phyloP scores from a whole-genome alignment of 768 basidiomycete species.

The Neoboletus brunneissimus region DNA sequence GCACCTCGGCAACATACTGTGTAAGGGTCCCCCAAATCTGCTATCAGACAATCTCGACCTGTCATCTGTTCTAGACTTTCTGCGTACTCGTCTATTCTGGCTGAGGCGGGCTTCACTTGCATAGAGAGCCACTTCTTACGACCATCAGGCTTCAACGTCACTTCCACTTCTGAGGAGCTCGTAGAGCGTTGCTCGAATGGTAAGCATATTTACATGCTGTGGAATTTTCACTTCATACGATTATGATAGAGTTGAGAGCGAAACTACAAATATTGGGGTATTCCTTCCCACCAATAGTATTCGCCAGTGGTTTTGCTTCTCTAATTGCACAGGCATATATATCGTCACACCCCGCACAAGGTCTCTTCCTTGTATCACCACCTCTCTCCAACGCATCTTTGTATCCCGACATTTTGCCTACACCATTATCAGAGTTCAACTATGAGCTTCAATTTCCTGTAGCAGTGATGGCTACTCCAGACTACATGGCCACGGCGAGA shows the following conservation, averaged over 20 bases:
- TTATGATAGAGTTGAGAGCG: slow-evolving; percentile 38
- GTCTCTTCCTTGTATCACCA: slow-evolving; percentile 59
- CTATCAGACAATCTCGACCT: background rate
- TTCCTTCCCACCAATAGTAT: slow-evolving; percentile 57
- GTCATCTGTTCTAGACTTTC: slow-evolving; percentile 20
- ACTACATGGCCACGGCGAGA: slow-evolving; percentile 35
- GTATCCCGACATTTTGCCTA: slow-evolving; percentile 30
- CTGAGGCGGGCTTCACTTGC: slow-evolving; percentile 49
- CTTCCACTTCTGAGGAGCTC: slow-evolving; percentile 21
- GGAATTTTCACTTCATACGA: background rate
- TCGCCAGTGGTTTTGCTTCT: slow-evolving; percentile 47
- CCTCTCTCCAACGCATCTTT: slow-evolving; percentile 42
- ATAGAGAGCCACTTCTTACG: slow-evolving; percentile 41
- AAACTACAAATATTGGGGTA: slow-evolving; percentile 42
- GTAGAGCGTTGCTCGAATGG: slow-evolving; percentile 43
- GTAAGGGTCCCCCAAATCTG: slow-evolving; percentile 24
- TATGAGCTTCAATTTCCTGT: slow-evolving; percentile 65
- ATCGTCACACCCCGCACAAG: slow-evolving; percentile 62
- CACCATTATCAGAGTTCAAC: slow-evolving; percentile 48
- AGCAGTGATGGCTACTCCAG: slow-evolving; percentile 42
- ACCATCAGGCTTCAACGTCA: slow-evolving; percentile 7
- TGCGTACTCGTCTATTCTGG: slow-evolving; percentile 38
- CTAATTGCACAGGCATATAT: slow-evolving; percentile 67
- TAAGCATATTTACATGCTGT: slow-evolving; percentile 18
- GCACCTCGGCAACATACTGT: slow-evolving; percentile 38